A percentile compares a stretch with the other conserved stretches of the same genome.
These are phyloP conservation scores for Apiospora malaysiana DNA, from an alignment of 2,329 filamentous ascomycete genomes.

Conservation along the genomic window DNA sequence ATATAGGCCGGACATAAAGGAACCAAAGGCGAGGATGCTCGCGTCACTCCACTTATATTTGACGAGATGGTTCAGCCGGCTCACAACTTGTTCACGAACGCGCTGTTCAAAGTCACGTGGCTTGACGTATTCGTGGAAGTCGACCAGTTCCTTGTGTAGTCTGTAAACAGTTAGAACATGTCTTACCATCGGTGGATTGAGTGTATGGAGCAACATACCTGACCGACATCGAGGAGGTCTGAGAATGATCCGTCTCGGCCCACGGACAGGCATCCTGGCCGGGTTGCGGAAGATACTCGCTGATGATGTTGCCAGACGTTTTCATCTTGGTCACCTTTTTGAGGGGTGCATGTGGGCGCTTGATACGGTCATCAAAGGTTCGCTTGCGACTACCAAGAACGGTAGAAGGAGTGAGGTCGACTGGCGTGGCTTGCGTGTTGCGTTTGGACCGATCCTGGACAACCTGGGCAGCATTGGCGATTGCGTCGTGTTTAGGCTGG, in stretches of 20 bases:
- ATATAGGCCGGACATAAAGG: conserved; percentile 83
- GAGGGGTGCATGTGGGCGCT: conserved; percentile 58
- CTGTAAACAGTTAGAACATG: conserved; percentile 47
- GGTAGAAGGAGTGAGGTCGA: conserved; percentile 46
- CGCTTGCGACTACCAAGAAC: conserved; percentile 74
- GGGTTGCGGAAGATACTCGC: conserved; percentile 56
- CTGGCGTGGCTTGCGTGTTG: conserved; percentile 26
- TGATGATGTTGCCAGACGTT: conserved; percentile 54
- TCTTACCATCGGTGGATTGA: background rate
- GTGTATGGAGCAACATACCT: conserved; percentile 47
- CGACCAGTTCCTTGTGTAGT: conserved; percentile 86
- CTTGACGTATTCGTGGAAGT: conserved; percentile 86
- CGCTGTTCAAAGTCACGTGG: conserved; percentile 78
- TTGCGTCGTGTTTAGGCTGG: conserved; percentile 12
- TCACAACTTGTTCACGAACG: conserved; percentile 75
- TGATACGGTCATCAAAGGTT: conserved; percentile 72
- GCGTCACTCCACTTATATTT: conserved; percentile 63
- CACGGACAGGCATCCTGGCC: conserved; percentile 65
- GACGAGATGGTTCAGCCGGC: conserved; percentile 68
- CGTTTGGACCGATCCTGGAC: conserved; percentile 27
- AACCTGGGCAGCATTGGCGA: conserved; percentile 17
- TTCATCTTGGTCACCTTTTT: conserved; percentile 59
- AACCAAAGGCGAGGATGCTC: conserved; percentile 82
- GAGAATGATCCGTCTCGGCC: conserved; percentile 61
- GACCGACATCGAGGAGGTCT: conserved; percentile 40